Evolutionary conservation across 2,329 filamentous ascomycete genomes (phyloP).

Genomic region (Alternaria sp.): DNA sequence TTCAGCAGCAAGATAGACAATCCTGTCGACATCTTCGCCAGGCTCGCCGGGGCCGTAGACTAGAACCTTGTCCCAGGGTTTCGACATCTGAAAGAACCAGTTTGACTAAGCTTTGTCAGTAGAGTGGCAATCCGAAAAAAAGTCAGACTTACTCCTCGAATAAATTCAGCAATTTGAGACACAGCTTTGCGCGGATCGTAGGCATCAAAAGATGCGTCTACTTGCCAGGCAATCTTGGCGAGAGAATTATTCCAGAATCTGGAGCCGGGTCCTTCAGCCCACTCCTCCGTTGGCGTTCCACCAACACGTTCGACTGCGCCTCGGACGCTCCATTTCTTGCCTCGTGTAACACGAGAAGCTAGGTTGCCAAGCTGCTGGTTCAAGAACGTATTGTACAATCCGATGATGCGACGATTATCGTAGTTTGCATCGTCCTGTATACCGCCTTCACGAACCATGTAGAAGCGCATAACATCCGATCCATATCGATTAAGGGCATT

Average conservation of each 20-base stretch:
- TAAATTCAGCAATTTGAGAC: slow-evolving; percentile 37
- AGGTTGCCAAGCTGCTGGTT: slow-evolving; percentile 84
- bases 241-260: slow-evolving; percentile 53
- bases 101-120: slow-evolving; percentile 63
- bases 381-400: slow-evolving; percentile 81
- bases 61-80: slow-evolving; percentile 73
- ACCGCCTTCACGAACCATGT: slow-evolving; percentile 81
- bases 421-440: slow-evolving; percentile 84
- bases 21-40: slow-evolving; percentile 48
- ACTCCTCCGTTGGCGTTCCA: slow-evolving; percentile 37
- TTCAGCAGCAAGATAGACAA: slow-evolving; percentile 78
- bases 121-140: background rate
- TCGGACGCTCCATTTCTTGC: slow-evolving; percentile 74
- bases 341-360: slow-evolving; percentile 72
- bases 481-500: slow-evolving; percentile 90
- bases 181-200: slow-evolving; percentile 43
- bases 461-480: slow-evolving; percentile 87
- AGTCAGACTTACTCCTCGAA: slow-evolving; percentile 36
- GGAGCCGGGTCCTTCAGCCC: slow-evolving; percentile 39
- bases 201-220: slow-evolving; percentile 35
- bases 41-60: slow-evolving; percentile 35
- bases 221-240: slow-evolving; percentile 25
- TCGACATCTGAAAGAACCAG: slow-evolving; percentile 68
- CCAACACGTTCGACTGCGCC: slow-evolving; percentile 62
- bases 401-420: slow-evolving; percentile 77